These are phyloP conservation scores for Aspergillus wentii DNA, from an alignment of 495 filamentous ascomycete species.

Conservation along the genomic window DNA sequence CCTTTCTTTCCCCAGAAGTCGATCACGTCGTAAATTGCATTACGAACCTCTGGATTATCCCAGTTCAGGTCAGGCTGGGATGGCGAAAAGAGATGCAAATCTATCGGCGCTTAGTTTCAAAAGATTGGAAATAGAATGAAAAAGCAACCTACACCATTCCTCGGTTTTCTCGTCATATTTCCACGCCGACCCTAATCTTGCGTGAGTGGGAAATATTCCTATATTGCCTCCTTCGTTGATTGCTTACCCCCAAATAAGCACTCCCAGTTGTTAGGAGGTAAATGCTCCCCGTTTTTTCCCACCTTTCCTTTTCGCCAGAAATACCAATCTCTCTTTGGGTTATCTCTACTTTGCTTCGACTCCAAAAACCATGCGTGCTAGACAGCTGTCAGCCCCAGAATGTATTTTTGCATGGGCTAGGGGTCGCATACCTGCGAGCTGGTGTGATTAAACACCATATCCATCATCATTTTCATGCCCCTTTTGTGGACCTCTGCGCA, in stretches of 20 bases:
- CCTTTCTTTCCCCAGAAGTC: constrained; percentile 61
- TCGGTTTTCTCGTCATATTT: constrained; percentile 52
- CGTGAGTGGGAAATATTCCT: not conserved
- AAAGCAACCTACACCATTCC: constrained; percentile 45
- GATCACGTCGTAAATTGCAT: constrained; percentile 59
- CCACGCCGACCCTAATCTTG: constrained; percentile 40
- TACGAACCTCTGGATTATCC: constrained; percentile 52
- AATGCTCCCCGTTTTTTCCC: constrained; percentile 37
- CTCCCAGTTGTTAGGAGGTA: constrained; percentile 60
- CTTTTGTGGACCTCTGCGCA: constrained; percentile 36
- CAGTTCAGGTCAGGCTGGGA: constrained; percentile 69
- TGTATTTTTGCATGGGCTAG: constrained; percentile 22
- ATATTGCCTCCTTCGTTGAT: not conserved
- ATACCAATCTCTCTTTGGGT: constrained; percentile 59
- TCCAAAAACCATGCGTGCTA: constrained; percentile 64
- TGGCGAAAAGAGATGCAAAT: constrained; percentile 56
- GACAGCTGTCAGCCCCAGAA: constrained; percentile 51
- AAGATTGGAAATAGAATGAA: not conserved
- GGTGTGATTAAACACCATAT: constrained; percentile 53
- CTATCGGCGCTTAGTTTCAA: constrained; percentile 1
- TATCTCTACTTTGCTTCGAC: constrained; percentile 45
- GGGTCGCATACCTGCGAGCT: constrained; percentile 38
- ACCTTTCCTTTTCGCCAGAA: constrained; percentile 52
- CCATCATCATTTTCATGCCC: constrained; percentile 57
- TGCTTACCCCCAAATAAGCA: constrained; percentile 33